Percentiles rank a stretch among this genome's conserved stretches.
Evolutionary conservation across 805 yeast species (phyloP).

Genomic region (Candida sakaeoensis): DNA sequence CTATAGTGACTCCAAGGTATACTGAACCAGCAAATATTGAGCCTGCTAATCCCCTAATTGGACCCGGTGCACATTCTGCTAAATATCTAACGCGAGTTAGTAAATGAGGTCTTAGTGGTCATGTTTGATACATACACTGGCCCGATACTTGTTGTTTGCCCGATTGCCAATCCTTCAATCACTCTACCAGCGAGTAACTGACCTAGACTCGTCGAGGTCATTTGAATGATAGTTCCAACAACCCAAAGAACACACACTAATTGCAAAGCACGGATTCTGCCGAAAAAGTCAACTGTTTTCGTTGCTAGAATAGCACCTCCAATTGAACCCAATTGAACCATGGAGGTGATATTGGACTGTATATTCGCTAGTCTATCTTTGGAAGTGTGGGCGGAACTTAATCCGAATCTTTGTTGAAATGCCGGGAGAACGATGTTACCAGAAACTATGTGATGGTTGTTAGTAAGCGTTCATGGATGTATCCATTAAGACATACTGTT

Average conservation of each 20-base stretch:
- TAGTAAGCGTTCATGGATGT: not conserved
- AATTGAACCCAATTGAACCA: conserved; percentile 54
- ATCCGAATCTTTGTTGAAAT: conserved; percentile 40
- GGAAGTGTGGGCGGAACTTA: conserved; percentile 33
- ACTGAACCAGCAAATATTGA: conserved; percentile 54
- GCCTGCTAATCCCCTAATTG: conserved; percentile 47
- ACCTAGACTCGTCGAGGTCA: conserved; percentile 40
- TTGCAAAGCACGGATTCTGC: conserved; percentile 46
- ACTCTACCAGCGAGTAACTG: conserved; percentile 52
- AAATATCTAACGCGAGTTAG: conserved; percentile 23
- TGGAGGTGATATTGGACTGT: conserved; percentile 49
- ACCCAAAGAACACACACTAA: conserved; percentile 41
- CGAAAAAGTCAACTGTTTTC: conserved; percentile 42
- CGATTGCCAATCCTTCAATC: conserved; percentile 50
- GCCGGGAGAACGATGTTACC: conserved; percentile 42
- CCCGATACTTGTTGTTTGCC: conserved; percentile 52
- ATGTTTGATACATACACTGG: conserved; percentile 28
- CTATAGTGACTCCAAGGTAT: conserved; percentile 48
- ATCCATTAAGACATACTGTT: conserved; percentile 4
- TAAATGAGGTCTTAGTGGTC: too few species aligned
- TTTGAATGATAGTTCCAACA: conserved; percentile 43
- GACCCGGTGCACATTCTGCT: conserved; percentile 48
- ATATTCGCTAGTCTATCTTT: conserved; percentile 35
- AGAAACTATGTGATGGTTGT: conserved; percentile 23
- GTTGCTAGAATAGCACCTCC: conserved; percentile 42